Conservation (phyloP, 1,284 basidiomycete species). For the Malassezia restricta region DNA sequence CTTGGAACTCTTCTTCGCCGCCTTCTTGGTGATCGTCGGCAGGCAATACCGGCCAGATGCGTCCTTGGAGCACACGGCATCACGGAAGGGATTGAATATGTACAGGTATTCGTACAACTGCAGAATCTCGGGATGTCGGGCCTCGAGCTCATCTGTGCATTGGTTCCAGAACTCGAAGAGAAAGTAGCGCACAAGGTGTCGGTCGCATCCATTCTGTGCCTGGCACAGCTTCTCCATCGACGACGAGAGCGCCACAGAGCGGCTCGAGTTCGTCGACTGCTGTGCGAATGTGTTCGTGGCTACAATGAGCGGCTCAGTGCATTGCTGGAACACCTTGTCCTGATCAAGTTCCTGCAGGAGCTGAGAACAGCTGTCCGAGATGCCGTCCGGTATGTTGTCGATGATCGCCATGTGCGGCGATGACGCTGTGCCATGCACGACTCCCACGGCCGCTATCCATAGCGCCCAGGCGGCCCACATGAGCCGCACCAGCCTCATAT, state of each 20-base stretch:
- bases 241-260: background rate
- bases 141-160: slow-evolving; percentile 12
- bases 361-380: slow-evolving; percentile 5
- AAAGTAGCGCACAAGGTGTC: slow-evolving; percentile 11
- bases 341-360: slow-evolving; percentile 9
- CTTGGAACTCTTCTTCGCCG: background rate
- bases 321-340: slow-evolving; percentile 9
- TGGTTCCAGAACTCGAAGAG: slow-evolving; percentile 13
- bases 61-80: slow-evolving; percentile 12
- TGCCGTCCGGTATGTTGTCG: slow-evolving; percentile 3
- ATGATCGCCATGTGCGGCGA: slow-evolving; percentile 1
- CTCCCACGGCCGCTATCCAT: background rate
- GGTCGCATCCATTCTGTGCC: slow-evolving; percentile 5
- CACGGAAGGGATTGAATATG: slow-evolving; percentile 16
- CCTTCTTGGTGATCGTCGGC: background rate
- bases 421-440: background rate
- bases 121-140: background rate
- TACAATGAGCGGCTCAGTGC: slow-evolving; percentile 13
- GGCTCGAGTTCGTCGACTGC: background rate
- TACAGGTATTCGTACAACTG: slow-evolving; percentile 16
- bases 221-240: slow-evolving; percentile 5
- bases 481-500: background rate
- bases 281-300: slow-evolving; percentile 6
- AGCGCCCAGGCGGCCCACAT: background rate
- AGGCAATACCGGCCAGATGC: slow-evolving; percentile 4